Conservation (phyloP, 2,329 filamentous ascomycete genomes). For the Cercospora sp. region DNA sequence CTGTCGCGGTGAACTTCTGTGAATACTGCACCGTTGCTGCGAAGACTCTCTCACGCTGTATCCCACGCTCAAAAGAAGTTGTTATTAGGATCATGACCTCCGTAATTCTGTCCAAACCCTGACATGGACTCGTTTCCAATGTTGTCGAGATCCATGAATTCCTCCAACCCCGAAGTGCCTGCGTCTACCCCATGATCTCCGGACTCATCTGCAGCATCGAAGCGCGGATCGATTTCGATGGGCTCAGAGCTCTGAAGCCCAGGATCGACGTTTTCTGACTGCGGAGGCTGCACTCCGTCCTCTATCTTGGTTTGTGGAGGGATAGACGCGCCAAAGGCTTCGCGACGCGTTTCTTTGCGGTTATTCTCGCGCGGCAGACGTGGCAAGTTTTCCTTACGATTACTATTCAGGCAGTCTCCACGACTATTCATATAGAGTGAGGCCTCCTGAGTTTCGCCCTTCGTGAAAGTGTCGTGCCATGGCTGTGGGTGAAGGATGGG, state of each 20-base stretch:
- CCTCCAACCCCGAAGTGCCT: conserved; percentile 35
- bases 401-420: conserved; percentile 39
- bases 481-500: conserved; percentile 40
- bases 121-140: conserved; percentile 27
- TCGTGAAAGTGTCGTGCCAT: conserved; percentile 30
- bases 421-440: conserved; percentile 40
- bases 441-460: conserved; percentile 39
- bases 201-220: conserved; percentile 34
- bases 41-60: background rate
- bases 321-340: conserved; percentile 47
- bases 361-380: conserved; percentile 35
- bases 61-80: conserved; percentile 11
- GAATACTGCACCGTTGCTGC: background rate
- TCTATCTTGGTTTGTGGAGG: conserved; percentile 42
- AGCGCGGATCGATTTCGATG: conserved; percentile 37
- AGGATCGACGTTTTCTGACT: conserved; percentile 23
- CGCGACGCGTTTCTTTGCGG: conserved; percentile 38
- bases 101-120: conserved; percentile 35
- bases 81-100: conserved; percentile 13
- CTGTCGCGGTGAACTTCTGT: background rate
- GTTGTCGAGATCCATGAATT: conserved; percentile 47
- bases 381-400: conserved; percentile 33
- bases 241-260: conserved; percentile 14
- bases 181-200: background rate
- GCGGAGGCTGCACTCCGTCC: conserved; percentile 44